Base-by-base conservation (phyloP, 2,329 filamentous ascomycete genomes). In the Diplodia corticola region DNA sequence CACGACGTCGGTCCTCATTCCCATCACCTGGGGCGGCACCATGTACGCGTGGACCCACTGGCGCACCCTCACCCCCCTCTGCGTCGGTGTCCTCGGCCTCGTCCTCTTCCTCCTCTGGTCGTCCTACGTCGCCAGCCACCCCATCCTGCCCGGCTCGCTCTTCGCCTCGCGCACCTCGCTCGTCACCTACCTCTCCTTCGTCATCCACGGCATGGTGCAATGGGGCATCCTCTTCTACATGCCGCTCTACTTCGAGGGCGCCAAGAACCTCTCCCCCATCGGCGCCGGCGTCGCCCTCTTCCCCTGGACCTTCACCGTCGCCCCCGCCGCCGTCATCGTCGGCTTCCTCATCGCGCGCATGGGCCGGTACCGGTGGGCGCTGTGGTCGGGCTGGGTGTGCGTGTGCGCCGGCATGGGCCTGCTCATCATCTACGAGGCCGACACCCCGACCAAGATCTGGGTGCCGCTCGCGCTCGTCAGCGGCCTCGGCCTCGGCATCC, bases 1-100 rank as follows among this genome's bases (percentile, higher is more conserved):
- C 44, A 77, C 82, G 30, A 84, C 85, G 0, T 82, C 81, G 7
- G 80, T 88, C 67, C 74, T 88, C 49, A 83, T 88, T 49, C 84
- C 85, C 0, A 70, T 88, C 20, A 87, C 84, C 15, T 87, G 83
- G 79, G 83, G 69, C 49, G 72, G 73, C 48, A 70, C 68, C 15
- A 37, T 69, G 26, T 68, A 72, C 67, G 44, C 69, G 2, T 74
- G 72, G 73, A 68, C 50, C 5, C 68, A 65, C 63, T 68, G 66
- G 44, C 68, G 65, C 15, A 73, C 71, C 12, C 65, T 70, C 10
- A 54, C 73, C 12, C 71, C 73, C 2, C 55, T 74, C 30, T 35
- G 68, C 20, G 67, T 69, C 64, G 71, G 72, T 10, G 5, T 68
- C 4, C 48, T 70, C 40, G 73, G 71, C 3, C 35, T 74, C 17